Percentiles rank a stretch among this genome's conserved stretches.
Evolutionary conservation across 192 early-diverging fungal species (phyloP).

Genomic region (Gigaspora rosea): DNA sequence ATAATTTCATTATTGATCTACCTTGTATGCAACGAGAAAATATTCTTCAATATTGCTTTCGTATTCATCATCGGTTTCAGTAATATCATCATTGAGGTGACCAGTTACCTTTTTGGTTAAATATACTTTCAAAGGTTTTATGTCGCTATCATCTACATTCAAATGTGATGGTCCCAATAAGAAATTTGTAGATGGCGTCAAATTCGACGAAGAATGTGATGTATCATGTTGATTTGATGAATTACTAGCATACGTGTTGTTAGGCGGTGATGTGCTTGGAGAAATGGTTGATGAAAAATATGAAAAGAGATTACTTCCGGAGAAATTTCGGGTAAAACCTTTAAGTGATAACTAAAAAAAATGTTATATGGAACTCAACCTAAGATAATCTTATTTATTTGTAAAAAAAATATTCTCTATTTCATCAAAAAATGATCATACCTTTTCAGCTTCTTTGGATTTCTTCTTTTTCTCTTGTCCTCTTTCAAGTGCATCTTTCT

Average conservation of each 20-base stretch:
- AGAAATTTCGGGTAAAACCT: constrained; percentile 8
- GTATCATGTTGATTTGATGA: no score
- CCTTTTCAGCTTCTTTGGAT: constrained; percentile 27
- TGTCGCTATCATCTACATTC: not conserved
- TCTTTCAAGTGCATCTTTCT: constrained; percentile 11
- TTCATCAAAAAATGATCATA: not conserved
- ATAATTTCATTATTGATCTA: not conserved
- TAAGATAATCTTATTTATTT: no score
- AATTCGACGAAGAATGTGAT: not conserved
- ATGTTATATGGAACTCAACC: not conserved
- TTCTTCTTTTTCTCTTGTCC: constrained; percentile 25
- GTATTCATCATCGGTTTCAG: not conserved
- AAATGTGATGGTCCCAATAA: not conserved
- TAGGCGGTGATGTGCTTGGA: not conserved
- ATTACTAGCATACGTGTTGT: not conserved
- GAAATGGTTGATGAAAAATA: constrained; percentile 14
- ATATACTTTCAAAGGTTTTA: constrained; percentile 8
- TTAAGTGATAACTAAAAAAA: constrained; percentile 20
- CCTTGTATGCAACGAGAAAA: constrained; percentile 29
- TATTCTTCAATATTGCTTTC: not conserved
- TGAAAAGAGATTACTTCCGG: constrained; percentile 23
- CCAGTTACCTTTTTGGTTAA: not conserved
- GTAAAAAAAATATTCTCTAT: not conserved
- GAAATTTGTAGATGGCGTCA: not conserved
- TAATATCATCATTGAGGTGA: not conserved